Evolutionary conservation across 2,329 filamentous ascomycete species (phyloP).

Genomic region (Pleoardoris graminearum): DNA sequence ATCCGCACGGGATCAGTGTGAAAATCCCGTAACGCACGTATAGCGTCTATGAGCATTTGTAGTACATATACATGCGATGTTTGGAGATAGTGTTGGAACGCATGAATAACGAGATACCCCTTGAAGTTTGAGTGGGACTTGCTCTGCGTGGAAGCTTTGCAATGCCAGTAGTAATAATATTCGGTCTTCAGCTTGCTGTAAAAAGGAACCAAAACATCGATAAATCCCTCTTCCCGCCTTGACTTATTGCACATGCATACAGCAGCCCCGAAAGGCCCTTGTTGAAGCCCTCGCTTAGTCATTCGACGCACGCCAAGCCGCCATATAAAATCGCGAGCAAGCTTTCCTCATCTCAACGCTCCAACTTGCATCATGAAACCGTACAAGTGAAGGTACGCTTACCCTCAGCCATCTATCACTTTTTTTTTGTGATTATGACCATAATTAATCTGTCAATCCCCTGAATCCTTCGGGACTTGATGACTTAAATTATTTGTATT

Average conservation of each 20-base stretch:
- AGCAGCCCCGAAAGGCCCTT: too few species aligned
- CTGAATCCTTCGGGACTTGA: constrained; percentile 65
- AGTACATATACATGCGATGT: too few species aligned
- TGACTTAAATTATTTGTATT: constrained; percentile 50
- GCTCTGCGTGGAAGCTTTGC: background rate
- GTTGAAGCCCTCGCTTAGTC: background rate
- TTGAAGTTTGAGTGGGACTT: background rate
- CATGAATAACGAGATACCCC: background rate
- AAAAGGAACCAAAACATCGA: too few species aligned
- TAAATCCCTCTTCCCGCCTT: too few species aligned
- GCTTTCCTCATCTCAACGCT: constrained; percentile 2
- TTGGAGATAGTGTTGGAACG: background rate
- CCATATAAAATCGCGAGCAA: constrained; percentile 9
- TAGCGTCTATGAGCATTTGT: background rate
- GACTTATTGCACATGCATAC: too few species aligned
- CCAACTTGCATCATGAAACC: constrained; percentile 36
- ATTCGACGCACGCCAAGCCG: constrained; percentile 6
- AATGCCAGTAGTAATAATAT: background rate
- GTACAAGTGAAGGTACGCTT: constrained; percentile 41
- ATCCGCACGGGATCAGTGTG: constrained; percentile 12
- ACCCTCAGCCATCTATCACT: background rate
- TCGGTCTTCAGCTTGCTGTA: too few species aligned
- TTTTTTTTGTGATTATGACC: constrained; percentile 62
- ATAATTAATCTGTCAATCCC: constrained; percentile 81
- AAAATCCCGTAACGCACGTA: background rate